phyloP scores from a whole-genome alignment of 2,329 filamentous ascomycete genomes.

The Aspergillus brasiliensis region DNA sequence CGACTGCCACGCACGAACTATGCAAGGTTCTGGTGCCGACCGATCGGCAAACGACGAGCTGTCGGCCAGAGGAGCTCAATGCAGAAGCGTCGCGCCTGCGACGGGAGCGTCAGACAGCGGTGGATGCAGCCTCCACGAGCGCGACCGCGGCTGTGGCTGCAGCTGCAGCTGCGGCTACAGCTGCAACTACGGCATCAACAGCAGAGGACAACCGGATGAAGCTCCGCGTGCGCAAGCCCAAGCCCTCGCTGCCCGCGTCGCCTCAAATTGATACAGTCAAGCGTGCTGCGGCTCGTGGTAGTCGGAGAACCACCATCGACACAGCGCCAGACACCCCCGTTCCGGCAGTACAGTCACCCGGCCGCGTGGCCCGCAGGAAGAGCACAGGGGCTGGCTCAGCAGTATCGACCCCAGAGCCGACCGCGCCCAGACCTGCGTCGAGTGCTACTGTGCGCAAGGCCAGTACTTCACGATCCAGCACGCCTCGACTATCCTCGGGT shows the following conservation, averaged over 20 bases:
- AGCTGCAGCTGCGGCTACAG: conserved; percentile 28
- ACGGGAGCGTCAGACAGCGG: conserved; percentile 63
- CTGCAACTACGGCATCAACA: background rate
- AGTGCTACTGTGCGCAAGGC: conserved; percentile 60
- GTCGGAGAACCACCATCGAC: conserved; percentile 65
- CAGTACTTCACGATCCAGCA: conserved; percentile 52
- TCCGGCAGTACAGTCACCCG: conserved; percentile 31
- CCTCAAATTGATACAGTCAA: conserved; percentile 58
- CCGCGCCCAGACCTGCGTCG: conserved; percentile 15
- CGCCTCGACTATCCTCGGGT: conserved; percentile 38
- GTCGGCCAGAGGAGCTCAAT: conserved; percentile 75
- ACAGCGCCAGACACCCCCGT: conserved; percentile 49
- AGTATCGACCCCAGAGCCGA: conserved; percentile 6
- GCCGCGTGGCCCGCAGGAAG: conserved; percentile 29
- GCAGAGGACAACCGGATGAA: conserved; percentile 66
- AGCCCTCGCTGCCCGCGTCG: conserved; percentile 48
- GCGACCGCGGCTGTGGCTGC: conserved; percentile 44
- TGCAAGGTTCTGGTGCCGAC: conserved; percentile 79
- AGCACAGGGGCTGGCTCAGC: conserved; percentile 23
- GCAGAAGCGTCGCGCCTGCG: conserved; percentile 65
- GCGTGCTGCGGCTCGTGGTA: conserved; percentile 50
- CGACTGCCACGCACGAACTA: conserved; percentile 78
- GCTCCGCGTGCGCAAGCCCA: conserved; percentile 69
- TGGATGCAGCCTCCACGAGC: background rate
- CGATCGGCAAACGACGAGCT: conserved; percentile 74